Percentiles rank a stretch among this genome's conserved stretches.
Evolutionary conservation across 805 yeast species (phyloP).

Genomic region (Barnettozyma salicaria): DNA sequence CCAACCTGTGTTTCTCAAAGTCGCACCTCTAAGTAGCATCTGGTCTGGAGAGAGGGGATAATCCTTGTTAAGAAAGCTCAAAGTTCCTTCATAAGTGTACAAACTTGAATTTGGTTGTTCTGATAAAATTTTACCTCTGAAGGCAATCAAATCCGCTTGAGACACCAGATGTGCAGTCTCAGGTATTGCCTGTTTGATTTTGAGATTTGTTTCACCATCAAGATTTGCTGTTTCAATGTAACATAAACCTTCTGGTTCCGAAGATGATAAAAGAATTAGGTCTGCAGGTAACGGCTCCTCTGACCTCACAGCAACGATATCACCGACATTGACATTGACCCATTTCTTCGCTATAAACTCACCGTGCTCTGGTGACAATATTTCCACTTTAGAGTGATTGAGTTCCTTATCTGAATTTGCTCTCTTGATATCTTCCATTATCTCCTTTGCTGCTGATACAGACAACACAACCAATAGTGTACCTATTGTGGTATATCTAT

Average conservation of each 20-base stretch:
- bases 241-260: constrained; percentile 97
- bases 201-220: constrained; percentile 96
- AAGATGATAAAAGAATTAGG: constrained; percentile 73
- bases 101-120: constrained; percentile 93
- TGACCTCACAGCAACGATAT: constrained; percentile 73
- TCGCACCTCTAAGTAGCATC: constrained; percentile 89
- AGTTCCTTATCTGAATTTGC: constrained; percentile 82
- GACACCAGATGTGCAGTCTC: constrained; percentile 74
- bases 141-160: constrained; percentile 47
- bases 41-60: constrained; percentile 87
- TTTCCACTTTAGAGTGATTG: constrained; percentile 69
- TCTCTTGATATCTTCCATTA: constrained; percentile 86
- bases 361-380: constrained; percentile 50
- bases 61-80: constrained; percentile 46
- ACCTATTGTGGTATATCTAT: constrained; percentile 90
- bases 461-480: constrained; percentile 78
- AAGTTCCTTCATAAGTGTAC: constrained; percentile 91
- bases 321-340: constrained; percentile 89
- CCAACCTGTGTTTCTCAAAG: constrained; percentile 91
- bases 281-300: constrained; percentile 96
- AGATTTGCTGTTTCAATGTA: constrained; percentile 95
- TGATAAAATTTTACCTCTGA: constrained; percentile 60
- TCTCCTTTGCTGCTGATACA: constrained; percentile 90
- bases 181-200: constrained; percentile 80
- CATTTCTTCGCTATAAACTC: constrained; percentile 64